Percentiles rank a stretch among this genome's conserved stretches.
These are phyloP conservation scores for Amphibolis antarctica DNA, from an alignment of 106 monocot genomes.

Conservation along the genomic window DNA sequence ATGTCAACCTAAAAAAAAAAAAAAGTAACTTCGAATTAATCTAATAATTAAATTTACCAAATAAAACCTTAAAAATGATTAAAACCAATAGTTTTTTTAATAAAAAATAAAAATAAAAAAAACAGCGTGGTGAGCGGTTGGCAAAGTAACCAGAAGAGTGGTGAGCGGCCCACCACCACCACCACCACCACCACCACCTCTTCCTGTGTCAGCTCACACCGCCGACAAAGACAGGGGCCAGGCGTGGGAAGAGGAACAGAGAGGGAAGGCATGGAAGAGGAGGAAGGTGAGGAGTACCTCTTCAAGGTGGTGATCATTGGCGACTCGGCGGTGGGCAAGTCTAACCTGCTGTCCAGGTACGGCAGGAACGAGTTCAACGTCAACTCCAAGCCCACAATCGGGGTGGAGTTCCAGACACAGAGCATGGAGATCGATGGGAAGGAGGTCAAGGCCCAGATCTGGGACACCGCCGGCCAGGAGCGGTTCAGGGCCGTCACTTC, in stretches of 20 bases:
- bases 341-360: slow-evolving; percentile 21
- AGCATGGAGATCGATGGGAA: slow-evolving; percentile 15
- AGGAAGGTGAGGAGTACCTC: slow-evolving; percentile 25
- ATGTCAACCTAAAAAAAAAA: too few relatives aligned
- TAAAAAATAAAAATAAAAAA: too few relatives aligned
- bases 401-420: slow-evolving; percentile 29
- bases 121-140: too few relatives aligned
- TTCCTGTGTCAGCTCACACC: too few relatives aligned
- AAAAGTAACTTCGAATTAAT: too few relatives aligned
- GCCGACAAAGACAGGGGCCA: not conserved
- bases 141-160: too few relatives aligned
- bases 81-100: too few relatives aligned
- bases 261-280: slow-evolving; percentile 5
- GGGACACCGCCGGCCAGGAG: slow-evolving; percentile 78
- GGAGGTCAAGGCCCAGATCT: slow-evolving; percentile 69
- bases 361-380: slow-evolving; percentile 23
- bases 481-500: slow-evolving; percentile 35
- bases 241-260: not conserved
- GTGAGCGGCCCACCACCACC: too few relatives aligned
- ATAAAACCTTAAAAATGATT: too few relatives aligned
- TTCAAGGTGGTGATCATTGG: slow-evolving; percentile 27
- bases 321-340: slow-evolving; percentile 24
- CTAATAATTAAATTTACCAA: too few relatives aligned
- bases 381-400: slow-evolving; percentile 22
- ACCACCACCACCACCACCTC: too few relatives aligned